These are phyloP conservation scores for Epicoccum sorghinum DNA, from an alignment of 2,329 filamentous ascomycete genomes.

Conservation along the genomic window DNA sequence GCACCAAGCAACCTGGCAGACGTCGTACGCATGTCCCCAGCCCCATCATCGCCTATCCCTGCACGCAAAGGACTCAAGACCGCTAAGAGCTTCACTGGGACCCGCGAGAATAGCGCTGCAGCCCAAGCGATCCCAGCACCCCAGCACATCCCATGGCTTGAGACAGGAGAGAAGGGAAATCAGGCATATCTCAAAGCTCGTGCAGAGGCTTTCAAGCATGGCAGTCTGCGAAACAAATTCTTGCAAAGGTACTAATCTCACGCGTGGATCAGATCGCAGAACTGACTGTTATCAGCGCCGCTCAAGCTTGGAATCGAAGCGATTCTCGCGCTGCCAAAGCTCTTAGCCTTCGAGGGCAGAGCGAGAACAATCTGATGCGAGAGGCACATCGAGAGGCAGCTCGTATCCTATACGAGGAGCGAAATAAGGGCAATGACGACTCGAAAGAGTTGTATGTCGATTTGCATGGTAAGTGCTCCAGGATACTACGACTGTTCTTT, in stretches of 20 bases:
- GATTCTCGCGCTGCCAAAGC: constrained; percentile 96
- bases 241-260: constrained; percentile 73
- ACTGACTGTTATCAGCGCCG: constrained; percentile 67
- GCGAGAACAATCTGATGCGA: constrained; percentile 96
- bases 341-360: constrained; percentile 89
- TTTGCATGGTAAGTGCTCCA: constrained; percentile 67
- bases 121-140: constrained; percentile 85
- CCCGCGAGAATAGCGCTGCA: constrained; percentile 78
- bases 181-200: constrained; percentile 94
- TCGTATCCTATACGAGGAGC: constrained; percentile 88
- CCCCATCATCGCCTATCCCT: constrained; percentile 67
- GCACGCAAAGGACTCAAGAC: constrained; percentile 66
- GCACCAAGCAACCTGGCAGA: constrained; percentile 82
- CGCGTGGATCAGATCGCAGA: neutral
- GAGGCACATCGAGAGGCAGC: constrained; percentile 96
- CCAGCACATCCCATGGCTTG: constrained; percentile 93
- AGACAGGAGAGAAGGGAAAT: constrained; percentile 89
- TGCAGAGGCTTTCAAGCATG: constrained; percentile 95
- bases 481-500: no score
- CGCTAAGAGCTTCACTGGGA: constrained; percentile 69
- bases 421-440: constrained; percentile 71
- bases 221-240: constrained; percentile 95
- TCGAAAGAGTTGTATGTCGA: constrained; percentile 87
- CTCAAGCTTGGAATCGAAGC: constrained; percentile 98
- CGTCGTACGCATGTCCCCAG: constrained; percentile 93